Evolutionary conservation across 2,329 filamentous ascomycete species (phyloP).

Genomic region (Bipolaris oryzae): DNA sequence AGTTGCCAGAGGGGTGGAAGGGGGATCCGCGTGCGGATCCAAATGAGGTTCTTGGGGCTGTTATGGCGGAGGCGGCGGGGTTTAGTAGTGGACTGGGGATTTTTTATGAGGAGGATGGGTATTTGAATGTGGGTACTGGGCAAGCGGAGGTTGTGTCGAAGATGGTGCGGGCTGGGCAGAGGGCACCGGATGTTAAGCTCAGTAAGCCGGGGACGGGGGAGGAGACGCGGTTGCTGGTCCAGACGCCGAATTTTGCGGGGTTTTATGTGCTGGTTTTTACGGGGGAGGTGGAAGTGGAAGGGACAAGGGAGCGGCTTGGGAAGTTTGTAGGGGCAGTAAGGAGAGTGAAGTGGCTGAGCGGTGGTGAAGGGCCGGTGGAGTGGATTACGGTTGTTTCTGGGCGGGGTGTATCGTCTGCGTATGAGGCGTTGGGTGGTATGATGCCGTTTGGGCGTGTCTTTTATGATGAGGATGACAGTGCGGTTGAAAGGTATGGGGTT

Average conservation of each 20-base stretch:
- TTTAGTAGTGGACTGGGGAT: slow-evolving; percentile 45
- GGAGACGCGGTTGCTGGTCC: slow-evolving; percentile 51
- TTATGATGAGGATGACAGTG: slow-evolving; percentile 41
- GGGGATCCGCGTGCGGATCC: slow-evolving; percentile 39
- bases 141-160: not conserved
- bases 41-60: slow-evolving; percentile 32
- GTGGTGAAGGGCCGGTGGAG: slow-evolving; percentile 20
- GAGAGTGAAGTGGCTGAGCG: slow-evolving; percentile 18
- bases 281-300: slow-evolving; percentile 38
- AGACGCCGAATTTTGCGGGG: slow-evolving; percentile 51
- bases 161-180: slow-evolving; percentile 48
- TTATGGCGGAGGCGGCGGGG: slow-evolving; percentile 36
- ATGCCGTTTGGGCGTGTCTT: slow-evolving; percentile 46
- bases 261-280: slow-evolving; percentile 55
- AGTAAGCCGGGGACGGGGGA: slow-evolving; percentile 56
- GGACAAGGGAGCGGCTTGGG: slow-evolving; percentile 10
- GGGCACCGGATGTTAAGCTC: slow-evolving; percentile 56
- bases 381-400: slow-evolving; percentile 38
- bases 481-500: slow-evolving; percentile 44
- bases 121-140: slow-evolving; percentile 33
- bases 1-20: slow-evolving; percentile 44
- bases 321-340: slow-evolving; percentile 19
- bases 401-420: slow-evolving; percentile 34
- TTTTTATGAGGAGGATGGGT: slow-evolving; percentile 43
- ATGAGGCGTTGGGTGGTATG: slow-evolving; percentile 37